Evolutionary conservation across 768 basidiomycete species (phyloP).

Genomic region (Termitomyces sp.): DNA sequence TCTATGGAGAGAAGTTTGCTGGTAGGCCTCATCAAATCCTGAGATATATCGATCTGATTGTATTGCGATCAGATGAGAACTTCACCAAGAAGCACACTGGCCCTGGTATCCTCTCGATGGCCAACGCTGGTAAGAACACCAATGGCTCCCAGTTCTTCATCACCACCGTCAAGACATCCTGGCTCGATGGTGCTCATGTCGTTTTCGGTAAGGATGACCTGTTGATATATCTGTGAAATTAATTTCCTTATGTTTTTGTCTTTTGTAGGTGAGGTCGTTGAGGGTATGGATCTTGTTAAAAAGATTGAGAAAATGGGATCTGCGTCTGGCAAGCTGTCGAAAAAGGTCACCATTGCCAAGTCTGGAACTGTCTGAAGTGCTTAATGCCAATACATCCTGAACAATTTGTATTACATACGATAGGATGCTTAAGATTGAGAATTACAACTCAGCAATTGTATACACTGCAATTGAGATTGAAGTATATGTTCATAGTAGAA

Average conservation of each 20-base stretch:
- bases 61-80: constrained; percentile 65
- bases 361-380: constrained; percentile 42
- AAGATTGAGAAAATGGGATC: constrained; percentile 35
- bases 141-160: constrained; percentile 91
- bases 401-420: background rate
- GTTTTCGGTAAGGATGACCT: constrained; percentile 63
- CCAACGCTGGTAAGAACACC: constrained; percentile 76
- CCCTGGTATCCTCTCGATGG: constrained; percentile 68
- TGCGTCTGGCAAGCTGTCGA: constrained; percentile 31
- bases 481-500: background rate
- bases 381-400: background rate
- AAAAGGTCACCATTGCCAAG: constrained; percentile 45
- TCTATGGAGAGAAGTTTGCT: constrained; percentile 63
- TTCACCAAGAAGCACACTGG: constrained; percentile 70
- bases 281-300: constrained; percentile 53
- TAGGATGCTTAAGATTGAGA: background rate
- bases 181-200: constrained; percentile 82
- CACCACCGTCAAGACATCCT: constrained; percentile 70
- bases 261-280: constrained; percentile 53
- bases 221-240: background rate
- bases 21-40: constrained; percentile 32
- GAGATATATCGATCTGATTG: constrained; percentile 1
- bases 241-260: background rate
- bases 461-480: background rate
- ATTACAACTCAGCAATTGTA: background rate